Percentiles rank a stretch among this genome's conserved stretches.
Conservation (phyloP, 371 early-diverging fungal genomes). For the Zychaea mexicana region DNA sequence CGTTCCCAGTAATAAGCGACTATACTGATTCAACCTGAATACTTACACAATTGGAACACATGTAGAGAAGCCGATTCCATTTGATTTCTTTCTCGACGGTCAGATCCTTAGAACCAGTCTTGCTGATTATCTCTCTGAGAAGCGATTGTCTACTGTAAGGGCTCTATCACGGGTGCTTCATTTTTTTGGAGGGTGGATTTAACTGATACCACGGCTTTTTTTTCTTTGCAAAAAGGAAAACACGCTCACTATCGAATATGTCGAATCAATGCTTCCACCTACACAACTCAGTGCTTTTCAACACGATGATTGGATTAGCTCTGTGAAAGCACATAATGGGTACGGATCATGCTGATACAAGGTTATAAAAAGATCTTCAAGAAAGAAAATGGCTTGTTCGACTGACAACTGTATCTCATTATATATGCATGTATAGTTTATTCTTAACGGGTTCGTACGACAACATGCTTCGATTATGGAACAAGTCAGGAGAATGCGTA, state of each 20-base stretch:
- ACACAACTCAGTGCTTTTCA: conserved; percentile 71
- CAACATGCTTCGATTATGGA: conserved; percentile 83
- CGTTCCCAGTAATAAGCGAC: neutral
- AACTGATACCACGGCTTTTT: neutral
- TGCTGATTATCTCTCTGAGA: conserved; percentile 68
- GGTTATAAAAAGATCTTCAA: neutral
- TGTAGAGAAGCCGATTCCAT: conserved; percentile 80
- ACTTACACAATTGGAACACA: neutral
- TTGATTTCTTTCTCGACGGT: conserved; percentile 92
- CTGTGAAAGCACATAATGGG: conserved; percentile 57
- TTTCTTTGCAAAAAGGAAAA: conserved; percentile 75
- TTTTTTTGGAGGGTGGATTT: neutral
- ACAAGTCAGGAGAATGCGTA: conserved; percentile 71
- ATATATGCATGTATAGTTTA: too few species aligned
- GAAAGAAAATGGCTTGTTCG: neutral
- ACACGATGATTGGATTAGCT: conserved; percentile 95
- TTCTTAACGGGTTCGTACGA: conserved; percentile 89
- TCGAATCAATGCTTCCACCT: conserved; percentile 89
- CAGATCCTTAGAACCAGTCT: conserved; percentile 83
- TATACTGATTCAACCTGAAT: too few species aligned
- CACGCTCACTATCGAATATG: conserved; percentile 86
- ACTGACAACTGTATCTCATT: neutral
- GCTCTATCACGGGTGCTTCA: neutral
- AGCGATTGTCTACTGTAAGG: conserved; percentile 76
- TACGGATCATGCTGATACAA: conserved; percentile 1